Base-by-base conservation (phyloP, 768 basidiomycete genomes). In the Lactarius sanguifluus region DNA sequence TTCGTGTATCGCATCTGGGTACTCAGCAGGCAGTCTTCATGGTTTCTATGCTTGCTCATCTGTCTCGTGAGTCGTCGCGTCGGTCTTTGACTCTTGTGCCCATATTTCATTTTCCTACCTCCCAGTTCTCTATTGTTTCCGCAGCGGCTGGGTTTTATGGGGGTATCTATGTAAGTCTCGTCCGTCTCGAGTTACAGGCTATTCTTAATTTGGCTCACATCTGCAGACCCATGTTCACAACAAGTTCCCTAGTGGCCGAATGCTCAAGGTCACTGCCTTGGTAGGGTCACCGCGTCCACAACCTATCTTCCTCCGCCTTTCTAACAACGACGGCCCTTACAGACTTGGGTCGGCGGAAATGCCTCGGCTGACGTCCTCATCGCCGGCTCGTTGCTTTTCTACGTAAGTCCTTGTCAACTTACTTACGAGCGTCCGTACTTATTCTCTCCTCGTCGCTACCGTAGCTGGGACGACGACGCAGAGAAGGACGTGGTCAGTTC, bases 1-100 rank as follows among this genome's bases (percentile, higher is more conserved):
- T 77, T 74, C 70, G 73, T 72, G 55, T 76, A 75, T 57, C 72
- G 76, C 18, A 77, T 77, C 30, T 71, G 57, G 61, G 41, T 67
- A 36, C 62, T 67, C 10, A 50, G 66, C 30, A 23, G 38, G 16
- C 55, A 23, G 25, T 7, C 40, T 1, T 4, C 40, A 9, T 40
- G 58, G 47, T 55, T 36, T 50, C 13, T 65, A 34, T 60, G 50
- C 28, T 1, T 25, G 2, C 0, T 55, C 2, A 65, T 65, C 52
- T 55, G 30, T 23, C 12, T 65, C 30, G 64, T 65, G 50, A 59
- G 45, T n/a, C 38, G 9, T 15, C 32, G 32, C 12, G 10, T 10
- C 2, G 3, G 5, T 34, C 15, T 34, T 32, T 34, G 34, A 34
- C 9, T 34, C 34, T 12, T 15, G 13, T n/a, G 1, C 2, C 55